Evolutionary conservation across 129 eudicot species (phyloP), one percentile per base, ranked within the genome.

Genomic region (Rutidosis leptorrhynchoides): DNA sequence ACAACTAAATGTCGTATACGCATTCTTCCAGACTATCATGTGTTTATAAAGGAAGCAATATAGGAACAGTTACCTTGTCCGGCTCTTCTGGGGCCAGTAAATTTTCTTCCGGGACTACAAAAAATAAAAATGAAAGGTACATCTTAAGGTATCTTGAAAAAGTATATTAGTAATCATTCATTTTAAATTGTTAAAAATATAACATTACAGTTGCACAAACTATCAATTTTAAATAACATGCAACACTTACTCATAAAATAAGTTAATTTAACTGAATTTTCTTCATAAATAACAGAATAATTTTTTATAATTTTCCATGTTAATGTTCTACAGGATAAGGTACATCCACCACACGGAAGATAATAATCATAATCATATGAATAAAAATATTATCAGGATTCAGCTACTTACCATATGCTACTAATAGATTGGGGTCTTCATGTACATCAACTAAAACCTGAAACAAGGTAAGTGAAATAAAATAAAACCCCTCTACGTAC

Each of bases 101-200:
- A 62, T 84, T 92, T 74, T 92, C 98, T 77, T 92, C 96, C 0
- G 98, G 42, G 65, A 92, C 98, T 92, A 80, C 70, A n/a, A 75
- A 74, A 71, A 79, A 80, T 70, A n/a, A 75, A 74, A 71, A 79
- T 7, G 22, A 65, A 72, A 64, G 64, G 51, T 53, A 56, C 16
- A 23, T 30, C 46, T 10, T 49, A 58, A 46, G 21, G 35, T 6
- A 28, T 20, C 29, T 70, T 26, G 49, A 52, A 35, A 61, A 45
- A 52, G 43, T 21, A 11, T 1, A 40, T 40, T 69, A 59, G 14
- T 0, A 45, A 59, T 29, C 24, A 49, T 19, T 49, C 24, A 23
- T 6, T 11, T 1, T n/a, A 19, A 49, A 49, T n/a, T 17, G 23
- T n/a, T 17, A 49, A 6, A 17, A n/a, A 19, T 2, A 49, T 1